Percentiles rank a stretch among this genome's conserved stretches.
Conservation (phyloP, 192 early-diverging fungal species). For the Ramicandelaber brevisporus region DNA sequence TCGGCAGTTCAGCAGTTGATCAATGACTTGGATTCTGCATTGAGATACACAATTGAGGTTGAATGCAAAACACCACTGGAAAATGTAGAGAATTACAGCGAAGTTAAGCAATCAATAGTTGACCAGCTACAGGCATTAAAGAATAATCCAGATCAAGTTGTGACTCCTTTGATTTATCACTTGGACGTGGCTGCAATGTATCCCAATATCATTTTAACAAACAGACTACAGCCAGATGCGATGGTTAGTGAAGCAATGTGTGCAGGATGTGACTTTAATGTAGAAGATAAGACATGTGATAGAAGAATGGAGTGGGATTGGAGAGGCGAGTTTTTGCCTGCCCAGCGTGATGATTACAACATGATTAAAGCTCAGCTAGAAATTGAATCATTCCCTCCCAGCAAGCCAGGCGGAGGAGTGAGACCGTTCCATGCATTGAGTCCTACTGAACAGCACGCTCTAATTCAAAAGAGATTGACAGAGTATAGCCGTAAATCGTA, state of each 20-base stretch:
- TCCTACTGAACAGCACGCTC: slow-evolving; percentile 30
- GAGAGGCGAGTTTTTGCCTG: slow-evolving; percentile 89
- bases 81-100: slow-evolving; percentile 72
- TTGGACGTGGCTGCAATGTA: slow-evolving; percentile 99
- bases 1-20: slow-evolving; percentile 62
- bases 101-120: slow-evolving; percentile 46
- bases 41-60: slow-evolving; percentile 67
- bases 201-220: slow-evolving; percentile 97
- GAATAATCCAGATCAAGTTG: slow-evolving; percentile 49
- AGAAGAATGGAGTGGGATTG: slow-evolving; percentile 89
- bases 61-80: slow-evolving; percentile 51
- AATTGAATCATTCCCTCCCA: slow-evolving; percentile 50
- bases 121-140: slow-evolving; percentile 36
- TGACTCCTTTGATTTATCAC: slow-evolving; percentile 81
- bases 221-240: slow-evolving; percentile 91
- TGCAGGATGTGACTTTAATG: slow-evolving; percentile 81
- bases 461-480: slow-evolving; percentile 51
- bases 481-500: slow-evolving; percentile 83
- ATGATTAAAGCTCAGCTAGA: slow-evolving; percentile 78
- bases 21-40: slow-evolving; percentile 68
- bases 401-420: slow-evolving; percentile 17
- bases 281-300: slow-evolving; percentile 67
- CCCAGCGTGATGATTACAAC: slow-evolving; percentile 63
- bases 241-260: slow-evolving; percentile 73
- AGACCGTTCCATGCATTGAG: slow-evolving; percentile 42